phyloP scores from a whole-genome alignment of 345 rosid genomes.

The Corchorus olitorius region DNA sequence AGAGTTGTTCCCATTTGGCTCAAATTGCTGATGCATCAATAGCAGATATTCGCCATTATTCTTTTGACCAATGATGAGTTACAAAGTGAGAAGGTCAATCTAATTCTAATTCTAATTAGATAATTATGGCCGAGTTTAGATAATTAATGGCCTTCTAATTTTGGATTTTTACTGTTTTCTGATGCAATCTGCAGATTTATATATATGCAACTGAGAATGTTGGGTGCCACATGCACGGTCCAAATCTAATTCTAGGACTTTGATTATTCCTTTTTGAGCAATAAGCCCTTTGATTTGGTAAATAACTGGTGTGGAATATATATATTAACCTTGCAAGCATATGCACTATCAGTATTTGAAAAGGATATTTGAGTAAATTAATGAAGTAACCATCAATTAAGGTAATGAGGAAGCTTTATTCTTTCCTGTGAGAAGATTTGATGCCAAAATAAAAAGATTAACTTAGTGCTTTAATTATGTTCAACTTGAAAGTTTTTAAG shows the following conservation, averaged over 20 bases:
- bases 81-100: not conserved
- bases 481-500: conserved; percentile 22
- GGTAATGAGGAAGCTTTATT: not conserved
- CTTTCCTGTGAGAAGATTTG: conserved; percentile 19
- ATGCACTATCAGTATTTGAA: conserved; percentile 3
- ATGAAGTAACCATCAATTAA: not conserved
- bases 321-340: not conserved
- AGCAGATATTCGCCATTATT: conserved; percentile 7
- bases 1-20: conserved; percentile 17
- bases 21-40: conserved; percentile 5
- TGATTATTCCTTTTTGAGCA: too few species aligned
- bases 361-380: not conserved
- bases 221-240: conserved; percentile 12
- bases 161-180: not conserved
- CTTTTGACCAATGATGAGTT: conserved; percentile 14
- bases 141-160: conserved; percentile 1
- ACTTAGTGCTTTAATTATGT: conserved; percentile 25
- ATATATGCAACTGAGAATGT: not conserved
- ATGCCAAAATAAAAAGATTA: conserved; percentile 19
- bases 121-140: not conserved
- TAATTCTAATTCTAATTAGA: too few species aligned
- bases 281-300: not conserved
- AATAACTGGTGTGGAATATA: not conserved
- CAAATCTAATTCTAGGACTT: conserved; percentile 1
- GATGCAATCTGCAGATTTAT: not conserved